Percentiles rank a stretch among this genome's conserved stretches.
Conservation (phyloP, 306 rosid species). For the Herpetospermum pedunculosum region DNA sequence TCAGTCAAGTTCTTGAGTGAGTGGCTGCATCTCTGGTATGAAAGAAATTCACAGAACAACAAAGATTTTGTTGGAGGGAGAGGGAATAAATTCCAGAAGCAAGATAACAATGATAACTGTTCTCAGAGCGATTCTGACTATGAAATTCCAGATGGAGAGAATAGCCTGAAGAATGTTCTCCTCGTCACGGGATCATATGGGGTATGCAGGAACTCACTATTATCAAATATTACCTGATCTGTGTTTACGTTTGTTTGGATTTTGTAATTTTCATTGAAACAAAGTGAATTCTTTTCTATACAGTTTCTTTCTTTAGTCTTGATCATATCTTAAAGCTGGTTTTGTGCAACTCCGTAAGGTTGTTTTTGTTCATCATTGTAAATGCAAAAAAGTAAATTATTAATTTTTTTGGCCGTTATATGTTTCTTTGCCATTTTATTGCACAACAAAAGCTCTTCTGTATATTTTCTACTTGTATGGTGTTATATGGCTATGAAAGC, state of each 20-base stretch:
- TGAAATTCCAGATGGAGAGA: conserved; percentile 30
- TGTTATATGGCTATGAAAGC: not conserved
- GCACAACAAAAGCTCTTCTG: not conserved
- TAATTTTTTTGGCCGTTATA: not conserved
- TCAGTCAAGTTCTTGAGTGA: conserved; percentile 50
- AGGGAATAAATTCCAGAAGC: conserved; percentile 20
- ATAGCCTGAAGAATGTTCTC: conserved; percentile 47
- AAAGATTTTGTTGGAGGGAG: conserved; percentile 24
- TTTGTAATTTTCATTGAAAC: not conserved
- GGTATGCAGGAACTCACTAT: conserved; percentile 29
- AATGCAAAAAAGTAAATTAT: not conserved
- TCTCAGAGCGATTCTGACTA: conserved; percentile 35
- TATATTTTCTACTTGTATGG: not conserved
- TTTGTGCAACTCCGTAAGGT: not conserved
- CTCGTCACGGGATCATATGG: conserved; percentile 78
- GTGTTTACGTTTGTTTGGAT: not conserved
- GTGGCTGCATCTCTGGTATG: conserved; percentile 73
- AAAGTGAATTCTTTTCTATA: not conserved
- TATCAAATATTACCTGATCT: conserved; percentile 8
- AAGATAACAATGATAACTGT: conserved; percentile 23
- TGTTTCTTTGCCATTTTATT: not conserved
- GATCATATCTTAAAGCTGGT: not conserved
- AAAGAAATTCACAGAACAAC: conserved; percentile 28
- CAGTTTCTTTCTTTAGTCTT: not conserved
- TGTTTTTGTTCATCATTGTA: not conserved